These are phyloP conservation scores for Cryptococcus floricola DNA, from an alignment of 1,284 basidiomycete species.

Conservation along the genomic window DNA sequence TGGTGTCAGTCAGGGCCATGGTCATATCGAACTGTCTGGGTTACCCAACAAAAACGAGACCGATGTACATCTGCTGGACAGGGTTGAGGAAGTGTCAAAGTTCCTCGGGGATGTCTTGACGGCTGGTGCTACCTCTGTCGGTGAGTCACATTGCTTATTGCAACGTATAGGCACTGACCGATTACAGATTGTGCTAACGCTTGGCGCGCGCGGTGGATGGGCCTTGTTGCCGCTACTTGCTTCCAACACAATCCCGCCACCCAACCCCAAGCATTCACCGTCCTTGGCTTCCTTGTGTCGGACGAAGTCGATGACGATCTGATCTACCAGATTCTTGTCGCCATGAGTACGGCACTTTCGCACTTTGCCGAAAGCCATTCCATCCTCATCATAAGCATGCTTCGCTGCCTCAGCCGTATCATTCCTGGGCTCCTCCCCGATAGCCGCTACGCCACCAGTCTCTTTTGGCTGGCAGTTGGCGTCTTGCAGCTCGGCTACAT, in stretches of 20 bases:
- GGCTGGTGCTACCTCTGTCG: conserved; percentile 63
- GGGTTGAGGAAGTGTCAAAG: conserved; percentile 63
- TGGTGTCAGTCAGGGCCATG: conserved; percentile 55
- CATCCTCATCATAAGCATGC: conserved; percentile 71
- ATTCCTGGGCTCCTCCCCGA: conserved; percentile 64
- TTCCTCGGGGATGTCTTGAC: conserved; percentile 65
- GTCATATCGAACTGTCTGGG: conserved; percentile 21
- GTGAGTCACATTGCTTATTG: conserved; percentile 50
- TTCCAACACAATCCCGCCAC: conserved; percentile 89
- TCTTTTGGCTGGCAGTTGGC: conserved; percentile 82
- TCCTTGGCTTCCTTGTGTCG: conserved; percentile 72
- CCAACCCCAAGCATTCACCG: conserved; percentile 82
- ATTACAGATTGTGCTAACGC: conserved; percentile 73
- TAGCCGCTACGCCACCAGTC: conserved; percentile 66
- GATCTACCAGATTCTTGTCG: conserved; percentile 47
- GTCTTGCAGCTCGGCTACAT: conserved; percentile 72
- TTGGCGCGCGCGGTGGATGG: conserved; percentile 92
- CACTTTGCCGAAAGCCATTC: conserved; percentile 40
- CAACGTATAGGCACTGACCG: neutral
- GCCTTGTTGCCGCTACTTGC: conserved; percentile 81
- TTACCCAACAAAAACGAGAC: conserved; percentile 45
- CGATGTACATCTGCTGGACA: conserved; percentile 63
- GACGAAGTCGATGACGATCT: conserved; percentile 60
- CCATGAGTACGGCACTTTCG: conserved; percentile 53
- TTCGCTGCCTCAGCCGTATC: conserved; percentile 74